A percentile compares a stretch with the other conserved stretches of the same genome.
These are phyloP conservation scores for Plasmodium sp. DNA, from an alignment of 169 alveolate genomes.

Conservation along the genomic window DNA sequence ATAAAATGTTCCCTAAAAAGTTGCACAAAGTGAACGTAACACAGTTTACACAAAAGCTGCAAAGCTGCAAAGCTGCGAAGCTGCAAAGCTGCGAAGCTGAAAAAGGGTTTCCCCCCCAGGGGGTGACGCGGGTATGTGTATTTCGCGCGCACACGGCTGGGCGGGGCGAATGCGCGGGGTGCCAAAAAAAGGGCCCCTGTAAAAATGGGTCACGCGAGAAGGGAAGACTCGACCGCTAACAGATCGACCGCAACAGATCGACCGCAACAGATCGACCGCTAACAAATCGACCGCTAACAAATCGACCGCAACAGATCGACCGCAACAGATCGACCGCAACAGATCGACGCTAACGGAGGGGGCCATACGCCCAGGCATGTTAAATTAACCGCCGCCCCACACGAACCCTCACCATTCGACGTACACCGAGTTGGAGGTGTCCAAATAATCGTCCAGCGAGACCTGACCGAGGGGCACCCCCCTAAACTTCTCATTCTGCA, in stretches of 20 bases:
- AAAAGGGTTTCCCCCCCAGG: not conserved
- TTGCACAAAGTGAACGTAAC: not conserved
- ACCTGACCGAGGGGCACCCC: conserved; percentile 20
- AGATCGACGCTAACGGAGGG: not conserved
- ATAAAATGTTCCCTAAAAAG: not conserved
- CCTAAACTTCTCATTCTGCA: conserved; percentile 41
- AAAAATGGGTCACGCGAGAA: not conserved
- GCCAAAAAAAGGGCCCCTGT: not conserved
- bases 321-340: too few relatives aligned
- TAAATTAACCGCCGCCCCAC: not conserved
- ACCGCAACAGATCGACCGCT: too few relatives aligned
- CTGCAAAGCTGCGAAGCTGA: not conserved
- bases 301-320: too few relatives aligned
- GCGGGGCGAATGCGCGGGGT: not conserved
- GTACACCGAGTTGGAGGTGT: conserved; percentile 47
- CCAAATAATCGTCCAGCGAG: conserved; percentile 38
- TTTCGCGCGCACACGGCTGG: not conserved
- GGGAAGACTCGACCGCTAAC: not conserved
- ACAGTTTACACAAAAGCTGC: not conserved
- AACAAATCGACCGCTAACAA: too few relatives aligned
- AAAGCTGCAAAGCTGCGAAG: not conserved
- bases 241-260: not conserved
- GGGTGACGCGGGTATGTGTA: not conserved
- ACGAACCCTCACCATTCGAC: conserved; percentile 4
- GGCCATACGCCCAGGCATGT: not conserved